Percentiles rank a stretch among this genome's conserved stretches.
phyloP scores from a whole-genome alignment of 208 protist species.

The Leishmania arabica region DNA sequence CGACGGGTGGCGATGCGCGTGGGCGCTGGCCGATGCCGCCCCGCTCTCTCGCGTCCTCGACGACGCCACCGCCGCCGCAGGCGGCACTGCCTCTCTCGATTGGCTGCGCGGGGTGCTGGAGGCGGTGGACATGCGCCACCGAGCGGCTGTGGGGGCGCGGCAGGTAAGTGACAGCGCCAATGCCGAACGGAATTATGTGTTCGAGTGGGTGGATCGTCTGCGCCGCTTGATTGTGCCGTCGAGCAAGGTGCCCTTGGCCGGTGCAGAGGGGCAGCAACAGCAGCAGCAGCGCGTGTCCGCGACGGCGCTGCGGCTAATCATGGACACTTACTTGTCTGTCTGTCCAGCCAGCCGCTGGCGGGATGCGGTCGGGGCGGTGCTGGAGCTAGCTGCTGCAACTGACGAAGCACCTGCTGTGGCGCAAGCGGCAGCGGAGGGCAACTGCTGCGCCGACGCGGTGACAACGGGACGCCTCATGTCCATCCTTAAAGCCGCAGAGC shows the following conservation, averaged over 20 bases:
- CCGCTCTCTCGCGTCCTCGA: constrained; percentile 21
- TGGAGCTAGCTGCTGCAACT: not conserved
- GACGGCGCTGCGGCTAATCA: constrained; percentile 22
- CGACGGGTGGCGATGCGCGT: constrained; percentile 38
- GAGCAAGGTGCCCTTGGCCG: not conserved
- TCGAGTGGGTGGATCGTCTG: constrained; percentile 30
- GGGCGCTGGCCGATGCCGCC: constrained; percentile 30
- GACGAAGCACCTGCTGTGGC: not conserved
- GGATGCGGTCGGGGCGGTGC: constrained; percentile 26
- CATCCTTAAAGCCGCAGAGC: constrained; percentile 16
- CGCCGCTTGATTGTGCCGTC: constrained; percentile 6
- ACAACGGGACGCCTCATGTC: constrained; percentile 25
- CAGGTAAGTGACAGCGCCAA: not conserved
- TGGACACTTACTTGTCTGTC: constrained; percentile 34
- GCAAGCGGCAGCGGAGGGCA: not conserved
- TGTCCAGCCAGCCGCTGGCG: constrained; percentile 37
- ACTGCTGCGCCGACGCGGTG: constrained; percentile 5
- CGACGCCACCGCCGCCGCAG: not conserved
- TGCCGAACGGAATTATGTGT: constrained; percentile 6
- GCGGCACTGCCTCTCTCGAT: constrained; percentile 1
- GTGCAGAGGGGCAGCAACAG: not conserved
- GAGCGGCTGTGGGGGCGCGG: constrained; percentile 6
- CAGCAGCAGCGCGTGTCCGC: constrained; percentile 1
- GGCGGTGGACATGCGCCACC: constrained; percentile 16
- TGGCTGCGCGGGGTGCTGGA: constrained; percentile 35